phyloP scores from a whole-genome alignment of 164 flowering plant species.

The Chimonanthus praecox region DNA sequence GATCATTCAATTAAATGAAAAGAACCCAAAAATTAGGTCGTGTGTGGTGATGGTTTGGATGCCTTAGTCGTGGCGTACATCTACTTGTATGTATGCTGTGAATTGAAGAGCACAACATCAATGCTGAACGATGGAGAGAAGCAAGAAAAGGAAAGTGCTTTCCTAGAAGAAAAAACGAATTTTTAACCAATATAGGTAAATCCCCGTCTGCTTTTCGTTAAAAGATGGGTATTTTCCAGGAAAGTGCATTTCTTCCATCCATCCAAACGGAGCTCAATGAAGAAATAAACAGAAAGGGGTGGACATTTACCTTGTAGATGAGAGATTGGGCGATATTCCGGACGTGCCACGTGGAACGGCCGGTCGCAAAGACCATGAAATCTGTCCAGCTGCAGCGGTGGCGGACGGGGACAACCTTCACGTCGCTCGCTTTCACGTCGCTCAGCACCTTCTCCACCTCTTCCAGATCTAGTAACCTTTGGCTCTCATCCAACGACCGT shows the following conservation, averaged over 20 bases:
- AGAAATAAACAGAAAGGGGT: neutral
- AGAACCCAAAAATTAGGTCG: no score
- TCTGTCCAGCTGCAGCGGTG: constrained; percentile 59
- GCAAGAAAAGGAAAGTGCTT: no score
- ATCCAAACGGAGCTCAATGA: neutral
- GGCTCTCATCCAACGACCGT: constrained; percentile 5
- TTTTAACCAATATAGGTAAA: no score
- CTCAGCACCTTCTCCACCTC: constrained; percentile 72
- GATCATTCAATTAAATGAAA: no score
- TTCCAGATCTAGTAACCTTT: constrained; percentile 41
- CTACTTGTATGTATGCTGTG: no score
- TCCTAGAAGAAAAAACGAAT: no score
- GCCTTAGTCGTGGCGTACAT: no score
- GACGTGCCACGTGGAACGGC: constrained; percentile 88
- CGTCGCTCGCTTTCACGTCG: constrained; percentile 76
- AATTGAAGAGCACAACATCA: no score
- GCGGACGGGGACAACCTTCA: constrained; percentile 54
- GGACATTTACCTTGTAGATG: constrained; percentile 54
- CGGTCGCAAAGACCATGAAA: constrained; percentile 83
- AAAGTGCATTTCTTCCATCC: neutral
- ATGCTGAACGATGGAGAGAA: no score
- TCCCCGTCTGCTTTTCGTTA: no score
- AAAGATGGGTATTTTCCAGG: neutral
- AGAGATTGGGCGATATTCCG: constrained; percentile 85
- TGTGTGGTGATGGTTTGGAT: no score